Evolutionary conservation across 257 asterid species (phyloP).

Genomic region (Voacanga thouarsii): DNA sequence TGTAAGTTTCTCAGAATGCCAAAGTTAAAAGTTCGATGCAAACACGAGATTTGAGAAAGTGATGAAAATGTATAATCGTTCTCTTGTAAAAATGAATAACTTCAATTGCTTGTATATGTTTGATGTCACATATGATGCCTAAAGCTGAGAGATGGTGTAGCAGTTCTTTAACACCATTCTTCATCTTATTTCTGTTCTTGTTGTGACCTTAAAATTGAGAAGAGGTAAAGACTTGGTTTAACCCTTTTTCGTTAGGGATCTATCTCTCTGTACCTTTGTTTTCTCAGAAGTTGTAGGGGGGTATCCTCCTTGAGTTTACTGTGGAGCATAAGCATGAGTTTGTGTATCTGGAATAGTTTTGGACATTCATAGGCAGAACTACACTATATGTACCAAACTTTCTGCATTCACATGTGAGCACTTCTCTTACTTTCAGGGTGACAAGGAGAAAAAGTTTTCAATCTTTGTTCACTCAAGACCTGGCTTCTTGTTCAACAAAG

Average conservation of each 20-base stretch:
- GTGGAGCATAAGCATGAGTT: background rate
- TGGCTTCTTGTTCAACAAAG: slow-evolving; percentile 71
- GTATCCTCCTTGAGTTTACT: background rate
- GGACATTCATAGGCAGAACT: background rate
- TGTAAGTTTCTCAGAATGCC: background rate
- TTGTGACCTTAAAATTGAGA: background rate
- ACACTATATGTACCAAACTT: background rate
- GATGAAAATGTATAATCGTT: background rate
- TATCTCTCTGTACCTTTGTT: background rate
- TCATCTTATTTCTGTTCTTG: background rate
- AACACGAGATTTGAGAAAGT: background rate
- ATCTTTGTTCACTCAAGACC: slow-evolving; percentile 93
- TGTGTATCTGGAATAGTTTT: background rate
- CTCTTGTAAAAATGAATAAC: background rate
- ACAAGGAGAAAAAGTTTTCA: slow-evolving; percentile 64
- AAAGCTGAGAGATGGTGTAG: background rate
- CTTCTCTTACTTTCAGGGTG: slow-evolving; percentile 54
- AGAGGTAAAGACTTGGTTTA: background rate
- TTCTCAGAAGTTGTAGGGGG: background rate
- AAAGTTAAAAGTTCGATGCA: background rate
- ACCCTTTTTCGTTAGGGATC: background rate
- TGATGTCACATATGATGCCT: background rate
- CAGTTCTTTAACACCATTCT: background rate
- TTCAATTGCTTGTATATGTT: background rate
- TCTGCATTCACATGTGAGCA: background rate